A percentile compares a stretch with the other conserved stretches of the same genome.
phyloP scores from a whole-genome alignment of 1,284 basidiomycete species.

The Puccinia novopanici region DNA sequence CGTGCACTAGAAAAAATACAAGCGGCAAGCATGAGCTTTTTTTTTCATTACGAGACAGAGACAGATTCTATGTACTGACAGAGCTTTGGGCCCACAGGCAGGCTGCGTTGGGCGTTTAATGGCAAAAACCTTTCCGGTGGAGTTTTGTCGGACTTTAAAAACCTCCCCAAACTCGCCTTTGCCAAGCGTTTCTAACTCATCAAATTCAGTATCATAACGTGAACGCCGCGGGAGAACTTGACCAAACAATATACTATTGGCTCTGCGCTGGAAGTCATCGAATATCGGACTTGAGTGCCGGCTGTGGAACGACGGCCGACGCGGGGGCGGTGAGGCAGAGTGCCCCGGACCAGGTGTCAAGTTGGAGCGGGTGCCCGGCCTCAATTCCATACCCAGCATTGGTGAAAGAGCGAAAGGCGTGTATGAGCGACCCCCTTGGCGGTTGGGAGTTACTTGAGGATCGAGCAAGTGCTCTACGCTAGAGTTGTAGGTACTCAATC shows the following conservation, averaged over 20 bases:
- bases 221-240: not conserved
- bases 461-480: conserved; percentile 25
- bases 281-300: conserved; percentile 22
- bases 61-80: conserved; percentile 66
- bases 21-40: conserved; percentile 52
- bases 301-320: conserved; percentile 5
- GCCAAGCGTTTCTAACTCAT: conserved; percentile 27
- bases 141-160: conserved; percentile 29
- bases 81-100: conserved; percentile 85
- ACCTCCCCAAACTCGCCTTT: conserved; percentile 45
- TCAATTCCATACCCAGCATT: not conserved
- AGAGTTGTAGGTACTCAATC: not conserved
- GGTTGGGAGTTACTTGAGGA: conserved; percentile 46
- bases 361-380: not conserved
- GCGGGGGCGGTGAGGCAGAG: conserved; percentile 9
- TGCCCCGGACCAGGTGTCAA: conserved; percentile 14
- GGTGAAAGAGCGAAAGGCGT: conserved; percentile 25
- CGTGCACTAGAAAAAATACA: conserved; percentile 66
- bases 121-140: conserved; percentile 69
- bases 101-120: conserved; percentile 88
- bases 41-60: not conserved
- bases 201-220: conserved; percentile 32
- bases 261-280: conserved; percentile 3
- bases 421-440: conserved; percentile 21
- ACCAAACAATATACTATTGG: not conserved